phyloP scores from a whole-genome alignment of 2,329 filamentous ascomycete species.

The Neofusicoccum ribis region DNA sequence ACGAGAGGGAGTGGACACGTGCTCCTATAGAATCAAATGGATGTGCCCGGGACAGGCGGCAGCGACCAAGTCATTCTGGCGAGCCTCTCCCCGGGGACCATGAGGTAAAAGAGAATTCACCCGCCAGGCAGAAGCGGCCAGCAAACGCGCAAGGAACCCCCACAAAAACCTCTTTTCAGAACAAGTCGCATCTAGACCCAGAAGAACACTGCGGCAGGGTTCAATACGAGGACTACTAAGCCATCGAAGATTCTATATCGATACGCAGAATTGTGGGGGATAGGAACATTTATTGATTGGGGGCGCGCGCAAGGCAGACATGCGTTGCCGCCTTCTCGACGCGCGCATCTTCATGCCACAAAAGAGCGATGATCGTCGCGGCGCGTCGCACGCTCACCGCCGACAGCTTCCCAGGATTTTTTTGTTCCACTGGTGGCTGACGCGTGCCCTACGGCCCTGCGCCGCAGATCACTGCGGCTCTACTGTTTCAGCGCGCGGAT shows the following conservation, averaged over 20 bases:
- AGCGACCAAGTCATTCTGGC: background rate
- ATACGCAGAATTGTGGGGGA: background rate
- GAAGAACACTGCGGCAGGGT: too few species aligned
- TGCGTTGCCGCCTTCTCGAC: background rate
- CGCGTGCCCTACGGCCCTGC: background rate
- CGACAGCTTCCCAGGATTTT: background rate
- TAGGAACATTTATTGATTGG: background rate
- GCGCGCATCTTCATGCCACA: background rate
- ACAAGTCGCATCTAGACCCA: too few species aligned
- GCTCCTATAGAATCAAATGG: too few species aligned
- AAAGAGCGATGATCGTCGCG: background rate
- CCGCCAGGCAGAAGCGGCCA: too few species aligned
- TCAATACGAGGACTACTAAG: background rate
- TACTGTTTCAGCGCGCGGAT: background rate
- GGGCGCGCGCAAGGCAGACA: background rate
- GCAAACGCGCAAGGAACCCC: too few species aligned
- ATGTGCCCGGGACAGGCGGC: background rate
- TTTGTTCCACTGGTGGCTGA: background rate
- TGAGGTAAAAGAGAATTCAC: too few species aligned
- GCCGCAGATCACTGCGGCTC: slow-evolving; percentile 8
- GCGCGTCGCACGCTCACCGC: background rate
- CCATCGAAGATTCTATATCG: background rate
- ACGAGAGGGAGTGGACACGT: too few species aligned
- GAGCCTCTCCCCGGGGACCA: background rate
- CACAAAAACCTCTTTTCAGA: too few species aligned